Conservation (phyloP, 2,329 filamentous ascomycete genomes). For the Trichoderma lentiforme region DNA sequence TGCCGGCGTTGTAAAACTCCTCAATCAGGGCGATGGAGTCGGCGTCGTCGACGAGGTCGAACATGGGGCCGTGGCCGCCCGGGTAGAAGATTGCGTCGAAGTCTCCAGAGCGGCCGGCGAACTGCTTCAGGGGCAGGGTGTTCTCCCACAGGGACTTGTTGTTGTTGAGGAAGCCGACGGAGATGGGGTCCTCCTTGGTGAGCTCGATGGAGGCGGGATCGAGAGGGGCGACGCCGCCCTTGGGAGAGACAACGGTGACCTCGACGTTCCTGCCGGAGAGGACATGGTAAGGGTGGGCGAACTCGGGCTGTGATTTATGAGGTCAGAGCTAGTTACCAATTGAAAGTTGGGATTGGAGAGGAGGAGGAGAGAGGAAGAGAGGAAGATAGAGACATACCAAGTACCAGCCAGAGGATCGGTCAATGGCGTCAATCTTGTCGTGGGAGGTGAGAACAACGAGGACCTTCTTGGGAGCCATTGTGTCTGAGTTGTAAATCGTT, state of each 20-base stretch:
- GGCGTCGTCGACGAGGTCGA: constrained; percentile 57
- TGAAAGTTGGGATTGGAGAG: not conserved
- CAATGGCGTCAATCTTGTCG: constrained; percentile 44
- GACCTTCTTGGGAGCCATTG: constrained; percentile 48
- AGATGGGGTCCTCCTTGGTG: constrained; percentile 52
- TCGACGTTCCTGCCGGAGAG: constrained; percentile 49
- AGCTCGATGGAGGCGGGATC: constrained; percentile 56
- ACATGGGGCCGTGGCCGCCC: constrained; percentile 63
- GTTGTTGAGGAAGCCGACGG: constrained; percentile 52
- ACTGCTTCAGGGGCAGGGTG: constrained; percentile 55
- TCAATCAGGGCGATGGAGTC: constrained; percentile 57
- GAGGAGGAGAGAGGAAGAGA: not conserved
- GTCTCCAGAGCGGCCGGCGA: constrained; percentile 54
- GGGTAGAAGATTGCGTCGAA: constrained; percentile 62
- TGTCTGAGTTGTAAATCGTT: not conserved
- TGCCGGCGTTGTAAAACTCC: constrained; percentile 59
- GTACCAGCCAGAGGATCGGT: constrained; percentile 66
- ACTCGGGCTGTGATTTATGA: constrained; percentile 47
- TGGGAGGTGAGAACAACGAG: constrained; percentile 70
- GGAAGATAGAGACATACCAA: constrained; percentile 44
- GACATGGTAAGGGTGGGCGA: constrained; percentile 62
- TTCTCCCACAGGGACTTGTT: constrained; percentile 61
- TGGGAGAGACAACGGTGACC: constrained; percentile 58
- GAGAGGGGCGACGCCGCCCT: constrained; percentile 59
- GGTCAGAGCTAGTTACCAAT: not conserved